Base-by-base conservation (phyloP, 2,329 filamentous ascomycete genomes). In the Ophiostoma perfectum region DNA sequence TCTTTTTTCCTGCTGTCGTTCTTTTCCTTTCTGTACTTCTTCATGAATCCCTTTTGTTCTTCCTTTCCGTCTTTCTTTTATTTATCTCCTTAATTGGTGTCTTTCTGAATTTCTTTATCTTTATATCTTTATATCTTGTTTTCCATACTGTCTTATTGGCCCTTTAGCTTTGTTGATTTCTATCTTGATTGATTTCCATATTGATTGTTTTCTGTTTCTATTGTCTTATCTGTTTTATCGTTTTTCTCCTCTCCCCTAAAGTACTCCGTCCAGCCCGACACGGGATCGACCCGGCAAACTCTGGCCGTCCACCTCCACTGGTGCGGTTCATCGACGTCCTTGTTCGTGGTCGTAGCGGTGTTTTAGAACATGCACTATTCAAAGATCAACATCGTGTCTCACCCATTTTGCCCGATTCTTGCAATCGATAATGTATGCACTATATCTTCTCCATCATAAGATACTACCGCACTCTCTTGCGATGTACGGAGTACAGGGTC, bases 281-380 rank as follows among this genome's bases (percentile, higher is more conserved):
- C 49, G 49, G 49, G n/a, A 27, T 55, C 49, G 18, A 55, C 18
- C 49, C 49, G 49, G 49, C n/a, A 55, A 55, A 27, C 49, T 55
- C 49, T 55, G 49, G 9, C 49, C 49, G 49, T 14, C 49, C 49
- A 55, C 49, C 42, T 55, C 49, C 49, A 55, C n/a, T 12, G 49
- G 49, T 27, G 5, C 49, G 18, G 49, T 55, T 27, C 49, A 11
- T 55, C n/a, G 8, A 55, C 49, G 18, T 55, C 27, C 27, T 27
- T 27, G 27, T 27, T 27, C 27, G 27, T 27, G 27, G 27, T 27
- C 27, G 27, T 27, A 27, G 27, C 2, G 27, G 27, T 55, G 49
- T 55, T 55, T 55, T 7, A 55, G 18, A 27, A 55, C 27, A 36
- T 55, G 49, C 49, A 55, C 49, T 18, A 55, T 55, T 27, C 7